Percentiles rank a stretch among this genome's conserved stretches.
phyloP scores from a whole-genome alignment of 1,139 yeast genomes.

The Groenewaldozyma sp. region DNA sequence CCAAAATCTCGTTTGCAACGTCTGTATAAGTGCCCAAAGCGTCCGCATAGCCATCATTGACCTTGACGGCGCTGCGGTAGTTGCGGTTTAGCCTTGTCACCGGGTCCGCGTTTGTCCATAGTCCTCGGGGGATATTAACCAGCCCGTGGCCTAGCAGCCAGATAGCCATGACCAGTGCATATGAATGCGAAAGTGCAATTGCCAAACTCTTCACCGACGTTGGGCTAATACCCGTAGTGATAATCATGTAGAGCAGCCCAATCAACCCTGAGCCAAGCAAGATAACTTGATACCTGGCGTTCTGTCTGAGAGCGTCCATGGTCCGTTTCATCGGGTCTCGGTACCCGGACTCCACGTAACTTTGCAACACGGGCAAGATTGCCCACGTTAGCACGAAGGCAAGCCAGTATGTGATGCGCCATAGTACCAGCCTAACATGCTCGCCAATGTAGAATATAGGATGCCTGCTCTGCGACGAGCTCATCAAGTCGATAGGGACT shows the following conservation, averaged over 20 bases:
- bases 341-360: slow-evolving; percentile 64
- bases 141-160: slow-evolving; percentile 86
- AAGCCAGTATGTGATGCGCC: slow-evolving; percentile 75
- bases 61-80: slow-evolving; percentile 48
- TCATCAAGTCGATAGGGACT: slow-evolving; percentile 46
- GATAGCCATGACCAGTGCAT: slow-evolving; percentile 61
- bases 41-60: slow-evolving; percentile 58
- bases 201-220: slow-evolving; percentile 52
- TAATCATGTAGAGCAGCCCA: slow-evolving; percentile 51
- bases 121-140: slow-evolving; percentile 52
- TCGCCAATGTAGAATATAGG: slow-evolving; percentile 37
- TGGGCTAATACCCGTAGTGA: slow-evolving; percentile 52
- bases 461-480: slow-evolving; percentile 24
- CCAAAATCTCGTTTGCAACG: slow-evolving; percentile 51
- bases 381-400: slow-evolving; percentile 69
- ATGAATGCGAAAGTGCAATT: slow-evolving; percentile 73
- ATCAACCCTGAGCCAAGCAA: slow-evolving; percentile 45
- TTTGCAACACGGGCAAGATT: slow-evolving; percentile 60
- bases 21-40: slow-evolving; percentile 56
- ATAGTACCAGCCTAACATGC: slow-evolving; percentile 42
- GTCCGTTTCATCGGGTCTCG: slow-evolving; percentile 39
- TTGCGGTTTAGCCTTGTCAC: slow-evolving; percentile 33
- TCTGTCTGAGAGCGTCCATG: slow-evolving; percentile 47
- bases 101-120: slow-evolving; percentile 44
- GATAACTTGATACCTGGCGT: slow-evolving; percentile 52